phyloP scores from a whole-genome alignment of 2,329 filamentous ascomycete genomes.

The Aspergillus cejpii region DNA sequence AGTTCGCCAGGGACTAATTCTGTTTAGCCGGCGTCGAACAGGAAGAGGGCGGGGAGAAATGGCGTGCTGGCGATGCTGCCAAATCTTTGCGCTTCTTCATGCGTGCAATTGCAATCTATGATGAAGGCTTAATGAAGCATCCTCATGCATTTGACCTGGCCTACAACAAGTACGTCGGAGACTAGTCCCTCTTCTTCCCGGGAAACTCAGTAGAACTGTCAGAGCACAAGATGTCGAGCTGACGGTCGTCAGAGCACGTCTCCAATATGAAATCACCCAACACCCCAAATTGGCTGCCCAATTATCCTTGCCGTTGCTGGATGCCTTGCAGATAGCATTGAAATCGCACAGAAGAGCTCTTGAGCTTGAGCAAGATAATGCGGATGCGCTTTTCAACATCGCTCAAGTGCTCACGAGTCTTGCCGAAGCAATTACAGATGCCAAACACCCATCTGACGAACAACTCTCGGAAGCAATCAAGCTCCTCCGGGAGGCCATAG shows the following conservation, averaged over 20 bases:
- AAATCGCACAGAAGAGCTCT: constrained; percentile 59
- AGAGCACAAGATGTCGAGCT: constrained; percentile 7
- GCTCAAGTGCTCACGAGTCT: constrained; percentile 62
- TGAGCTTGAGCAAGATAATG: constrained; percentile 54
- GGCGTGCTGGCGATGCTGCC: constrained; percentile 62
- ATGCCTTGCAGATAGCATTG: constrained; percentile 55
- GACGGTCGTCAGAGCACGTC: constrained; percentile 50
- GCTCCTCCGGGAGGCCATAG: constrained; percentile 54
- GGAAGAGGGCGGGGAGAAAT: constrained; percentile 68
- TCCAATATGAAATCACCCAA: constrained; percentile 64
- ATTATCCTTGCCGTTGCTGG: constrained; percentile 48
- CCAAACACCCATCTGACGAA: constrained; percentile 41
- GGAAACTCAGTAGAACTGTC: not conserved
- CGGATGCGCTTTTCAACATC: constrained; percentile 65
- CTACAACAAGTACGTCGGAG: constrained; percentile 61
- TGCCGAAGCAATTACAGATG: constrained; percentile 54
- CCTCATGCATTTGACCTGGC: constrained; percentile 62
- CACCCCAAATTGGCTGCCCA: constrained; percentile 56
- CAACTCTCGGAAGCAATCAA: constrained; percentile 45
- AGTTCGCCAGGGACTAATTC: not conserved
- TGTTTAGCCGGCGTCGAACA: constrained; percentile 55
- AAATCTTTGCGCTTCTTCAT: constrained; percentile 56
- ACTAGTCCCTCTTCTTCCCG: not conserved
- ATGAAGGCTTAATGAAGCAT: constrained; percentile 55
- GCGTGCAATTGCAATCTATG: constrained; percentile 60